A percentile compares a stretch with the other conserved stretches of the same genome.
These are phyloP conservation scores for Ophiocordyceps camponoti-floridani DNA, from an alignment of 2,329 filamentous ascomycete genomes.

Conservation along the genomic window DNA sequence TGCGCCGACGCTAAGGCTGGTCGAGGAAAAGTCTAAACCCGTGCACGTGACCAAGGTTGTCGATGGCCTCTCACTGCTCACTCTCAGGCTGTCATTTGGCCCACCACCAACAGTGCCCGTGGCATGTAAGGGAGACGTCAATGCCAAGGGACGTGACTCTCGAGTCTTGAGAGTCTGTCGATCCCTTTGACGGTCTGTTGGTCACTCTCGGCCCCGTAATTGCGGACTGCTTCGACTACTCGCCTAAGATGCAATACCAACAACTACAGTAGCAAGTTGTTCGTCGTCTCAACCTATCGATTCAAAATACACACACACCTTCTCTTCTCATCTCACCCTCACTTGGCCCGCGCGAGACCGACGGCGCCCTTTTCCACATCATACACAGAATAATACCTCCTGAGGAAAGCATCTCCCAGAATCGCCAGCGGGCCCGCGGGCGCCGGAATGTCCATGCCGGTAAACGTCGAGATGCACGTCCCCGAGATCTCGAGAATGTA, in stretches of 20 bases:
- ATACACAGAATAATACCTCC: slow-evolving; percentile 90
- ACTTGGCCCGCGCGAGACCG: slow-evolving; percentile 72
- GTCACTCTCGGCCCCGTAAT: no score
- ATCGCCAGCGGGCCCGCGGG: slow-evolving; percentile 86
- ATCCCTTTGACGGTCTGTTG: no score
- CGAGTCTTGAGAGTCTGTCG: no score
- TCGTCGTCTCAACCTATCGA: no score
- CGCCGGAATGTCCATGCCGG: slow-evolving; percentile 85
- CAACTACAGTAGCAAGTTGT: no score
- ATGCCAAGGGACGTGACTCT: no score
- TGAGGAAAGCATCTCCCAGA: slow-evolving; percentile 71
- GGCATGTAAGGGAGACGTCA: no score
- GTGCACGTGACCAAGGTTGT: slow-evolving; percentile 13
- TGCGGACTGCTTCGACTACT: no score
- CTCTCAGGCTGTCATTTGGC: neutral
- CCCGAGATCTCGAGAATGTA: slow-evolving; percentile 94
- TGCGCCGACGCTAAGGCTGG: slow-evolving; percentile 11
- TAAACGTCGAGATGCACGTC: slow-evolving; percentile 92
- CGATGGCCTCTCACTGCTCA: neutral
- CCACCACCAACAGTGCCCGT: neutral
- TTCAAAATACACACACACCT: neutral
- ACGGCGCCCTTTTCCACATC: slow-evolving; percentile 81
- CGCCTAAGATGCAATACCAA: no score
- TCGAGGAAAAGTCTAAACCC: slow-evolving; percentile 12
- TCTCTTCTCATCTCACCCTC: slow-evolving; percentile 2